A percentile compares a stretch with the other conserved stretches of the same genome.
Evolutionary conservation across 2,329 filamentous ascomycete genomes (phyloP).

Genomic region (Stenocarpella maydis): DNA sequence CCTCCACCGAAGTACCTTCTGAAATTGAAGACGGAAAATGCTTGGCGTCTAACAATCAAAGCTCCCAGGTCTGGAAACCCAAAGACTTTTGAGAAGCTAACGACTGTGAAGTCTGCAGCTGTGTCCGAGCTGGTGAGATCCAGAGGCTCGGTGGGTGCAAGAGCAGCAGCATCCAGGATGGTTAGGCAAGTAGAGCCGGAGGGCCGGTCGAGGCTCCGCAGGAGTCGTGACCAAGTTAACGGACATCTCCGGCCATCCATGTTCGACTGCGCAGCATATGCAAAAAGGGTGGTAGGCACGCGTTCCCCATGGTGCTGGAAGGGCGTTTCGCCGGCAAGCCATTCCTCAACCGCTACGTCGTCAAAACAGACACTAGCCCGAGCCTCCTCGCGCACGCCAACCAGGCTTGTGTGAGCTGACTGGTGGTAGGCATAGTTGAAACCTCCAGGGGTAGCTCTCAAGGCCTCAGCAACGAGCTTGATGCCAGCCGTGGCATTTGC

Average conservation of each 20-base stretch:
- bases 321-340: slow-evolving; percentile 59
- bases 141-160: slow-evolving; percentile 79
- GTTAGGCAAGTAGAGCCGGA: slow-evolving; percentile 62
- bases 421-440: slow-evolving; percentile 86
- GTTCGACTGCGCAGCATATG: slow-evolving; percentile 92
- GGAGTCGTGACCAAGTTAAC: slow-evolving; percentile 68
- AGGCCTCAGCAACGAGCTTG: slow-evolving; percentile 81
- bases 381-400: slow-evolving; percentile 81
- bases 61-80: slow-evolving; percentile 92
- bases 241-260: slow-evolving; percentile 85
- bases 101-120: slow-evolving; percentile 83
- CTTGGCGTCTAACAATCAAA: slow-evolving; percentile 79
- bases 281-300: slow-evolving; percentile 63
- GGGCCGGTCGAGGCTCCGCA: slow-evolving; percentile 47
- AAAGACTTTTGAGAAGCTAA: slow-evolving; percentile 98
- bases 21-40: slow-evolving; percentile 68
- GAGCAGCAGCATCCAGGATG: slow-evolving; percentile 83
- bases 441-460: slow-evolving; percentile 72
- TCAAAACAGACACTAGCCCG: slow-evolving; percentile 70
- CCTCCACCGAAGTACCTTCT: slow-evolving; percentile 92
- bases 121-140: slow-evolving; percentile 68
- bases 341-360: slow-evolving; percentile 69
- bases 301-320: slow-evolving; percentile 40
- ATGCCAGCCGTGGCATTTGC: slow-evolving; percentile 88
- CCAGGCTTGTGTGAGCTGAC: slow-evolving; percentile 85